Conservation (phyloP, 2,329 filamentous ascomycete genomes). For the Aspergillus arachidicola region DNA sequence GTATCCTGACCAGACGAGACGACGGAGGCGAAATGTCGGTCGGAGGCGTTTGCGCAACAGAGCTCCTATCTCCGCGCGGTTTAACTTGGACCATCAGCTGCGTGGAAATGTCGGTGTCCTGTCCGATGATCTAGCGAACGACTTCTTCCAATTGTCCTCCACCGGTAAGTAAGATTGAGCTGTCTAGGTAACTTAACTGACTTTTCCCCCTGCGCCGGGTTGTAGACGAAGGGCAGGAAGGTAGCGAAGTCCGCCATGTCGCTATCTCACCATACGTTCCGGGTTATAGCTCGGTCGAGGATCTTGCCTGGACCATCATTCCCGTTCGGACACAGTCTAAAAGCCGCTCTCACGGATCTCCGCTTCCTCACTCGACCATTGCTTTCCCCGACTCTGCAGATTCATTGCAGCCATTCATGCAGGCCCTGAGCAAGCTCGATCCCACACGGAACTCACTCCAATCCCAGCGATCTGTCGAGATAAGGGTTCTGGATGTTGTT, state of each 20-base stretch:
- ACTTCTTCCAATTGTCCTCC: constrained; percentile 68
- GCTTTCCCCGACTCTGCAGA: constrained; percentile 73
- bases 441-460: constrained; percentile 74
- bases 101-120: constrained; percentile 83
- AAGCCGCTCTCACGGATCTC: constrained; percentile 55
- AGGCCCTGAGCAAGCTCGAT: constrained; percentile 70
- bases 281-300: constrained; percentile 51
- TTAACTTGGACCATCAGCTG: constrained; percentile 82
- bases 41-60: constrained; percentile 59
- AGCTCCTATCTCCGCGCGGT: constrained; percentile 73
- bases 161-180: constrained; percentile 48
- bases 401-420: constrained; percentile 77
- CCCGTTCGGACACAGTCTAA: constrained; percentile 63
- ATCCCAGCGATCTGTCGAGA: constrained; percentile 77
- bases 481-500: constrained; percentile 77
- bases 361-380: constrained; percentile 74
- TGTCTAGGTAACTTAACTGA: not conserved
- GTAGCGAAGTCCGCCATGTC: constrained; percentile 44
- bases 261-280: constrained; percentile 51
- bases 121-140: constrained; percentile 80
- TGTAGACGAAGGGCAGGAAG: constrained; percentile 23
- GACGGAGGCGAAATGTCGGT: constrained; percentile 51
- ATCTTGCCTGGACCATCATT: constrained; percentile 80
- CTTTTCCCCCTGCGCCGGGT: not conserved
- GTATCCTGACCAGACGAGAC: constrained; percentile 51